Base-by-base conservation (phyloP, 164 flowering plant genomes). In the Tinospora cordifolia region DNA sequence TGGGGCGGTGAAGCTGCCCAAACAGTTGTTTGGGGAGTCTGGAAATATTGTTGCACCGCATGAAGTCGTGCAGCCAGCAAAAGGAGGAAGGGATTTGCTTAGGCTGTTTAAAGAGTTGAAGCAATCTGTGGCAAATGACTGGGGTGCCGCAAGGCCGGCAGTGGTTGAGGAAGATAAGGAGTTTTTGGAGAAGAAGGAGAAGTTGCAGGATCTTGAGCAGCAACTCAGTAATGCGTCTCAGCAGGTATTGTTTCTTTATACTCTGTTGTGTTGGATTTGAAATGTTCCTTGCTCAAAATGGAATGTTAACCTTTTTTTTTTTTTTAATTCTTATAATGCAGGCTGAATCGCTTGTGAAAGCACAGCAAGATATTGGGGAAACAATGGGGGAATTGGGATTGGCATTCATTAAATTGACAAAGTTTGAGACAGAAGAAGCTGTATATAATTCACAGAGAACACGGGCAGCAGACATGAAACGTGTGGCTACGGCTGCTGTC, bases 301-400 rank as follows among this genome's bases (percentile, higher is more conserved):
- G 12, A 24, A 60, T 9, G 2, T 63, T 17, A 6, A 25, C 19
- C 54, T 66, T 1, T 54, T 60, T 63, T 30, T n/a, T 57, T n/a
- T n/a, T n/a, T n/a, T n/a, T n/a, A n/a, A n/a, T n/a, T n/a, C n/a
- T n/a, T n/a, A n/a, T n/a, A 26, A 13, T 79, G 68, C 72, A 95
- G 99, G 98, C 99, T 19, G 98, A 95, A 80, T 71, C 86, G 19
- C 81, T 92, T 68, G 97, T 95, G 9, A 95, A 95, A 79, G 91
- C 94, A 26, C 99, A 95, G 77, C 96, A 92, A 80, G 98, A 92
- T 75, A 84, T 91, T 78, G 99, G 98, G 75, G 94, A 92, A 68
- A 91, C 97, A 47, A 84, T 91, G 90, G 99, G 99, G 22, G 93
- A 88, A 64, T 72, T 95, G 62, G 99, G 99, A 36, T 66, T 95